phyloP scores from a whole-genome alignment of 371 early-diverging fungal species.

The Smittium culicis region DNA sequence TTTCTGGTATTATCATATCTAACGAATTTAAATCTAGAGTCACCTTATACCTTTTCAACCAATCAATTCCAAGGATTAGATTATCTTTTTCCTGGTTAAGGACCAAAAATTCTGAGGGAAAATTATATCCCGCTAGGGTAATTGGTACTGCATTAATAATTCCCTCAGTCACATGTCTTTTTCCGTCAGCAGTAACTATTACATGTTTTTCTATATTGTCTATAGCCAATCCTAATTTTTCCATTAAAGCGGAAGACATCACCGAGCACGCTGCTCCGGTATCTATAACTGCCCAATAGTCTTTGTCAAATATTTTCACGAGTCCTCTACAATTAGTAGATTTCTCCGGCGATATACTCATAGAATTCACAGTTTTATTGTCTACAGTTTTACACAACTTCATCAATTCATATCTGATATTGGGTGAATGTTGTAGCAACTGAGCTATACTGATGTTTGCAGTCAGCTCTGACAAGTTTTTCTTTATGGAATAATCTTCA shows the following conservation, averaged over 20 bases:
- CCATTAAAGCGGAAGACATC: not conserved
- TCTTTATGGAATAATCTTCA: no score
- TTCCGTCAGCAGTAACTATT: slow-evolving; percentile 1
- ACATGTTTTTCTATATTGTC: not conserved
- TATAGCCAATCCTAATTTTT: not conserved
- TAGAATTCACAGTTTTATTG: not conserved
- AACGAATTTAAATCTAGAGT: no score
- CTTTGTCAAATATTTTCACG: slow-evolving; percentile 2
- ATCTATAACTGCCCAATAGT: slow-evolving; percentile 4
- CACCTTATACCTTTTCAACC: no score
- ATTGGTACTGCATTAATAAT: not conserved
- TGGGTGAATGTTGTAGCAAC: no score
- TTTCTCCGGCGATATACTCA: not conserved
- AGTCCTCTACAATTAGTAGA: not conserved
- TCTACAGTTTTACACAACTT: slow-evolving; percentile 6
- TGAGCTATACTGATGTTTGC: no score
- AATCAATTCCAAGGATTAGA: no score
- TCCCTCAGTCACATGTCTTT: not conserved
- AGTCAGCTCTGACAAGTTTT: no score
- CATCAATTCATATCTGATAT: not conserved
- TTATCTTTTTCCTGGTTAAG: not conserved
- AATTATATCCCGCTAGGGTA: not conserved
- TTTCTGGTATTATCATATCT: no score
- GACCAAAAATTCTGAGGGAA: not conserved
- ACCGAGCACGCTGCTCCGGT: slow-evolving; percentile 10